Conservation (phyloP, 805 yeast species). For the Lipomyces sp. region DNA sequence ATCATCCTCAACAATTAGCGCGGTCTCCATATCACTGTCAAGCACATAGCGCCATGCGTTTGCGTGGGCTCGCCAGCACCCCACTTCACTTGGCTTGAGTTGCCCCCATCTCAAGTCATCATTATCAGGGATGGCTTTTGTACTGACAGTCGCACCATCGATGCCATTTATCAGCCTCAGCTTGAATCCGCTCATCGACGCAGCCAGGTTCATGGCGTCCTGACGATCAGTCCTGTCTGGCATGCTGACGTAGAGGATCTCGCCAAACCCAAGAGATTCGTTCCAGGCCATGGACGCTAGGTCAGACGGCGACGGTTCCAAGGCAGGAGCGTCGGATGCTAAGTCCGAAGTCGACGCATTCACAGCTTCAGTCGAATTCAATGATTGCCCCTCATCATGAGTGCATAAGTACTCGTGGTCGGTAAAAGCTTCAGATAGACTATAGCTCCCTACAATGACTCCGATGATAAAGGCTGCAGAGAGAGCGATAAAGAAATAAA, state of each 20-base stretch:
- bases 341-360: not conserved
- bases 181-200: slow-evolving; percentile 21
- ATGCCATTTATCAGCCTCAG: slow-evolving; percentile 19
- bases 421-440: not conserved
- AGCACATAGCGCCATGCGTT: slow-evolving; percentile 23
- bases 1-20: slow-evolving; percentile 26
- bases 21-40: slow-evolving; percentile 19
- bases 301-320: not conserved
- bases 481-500: slow-evolving; percentile 5
- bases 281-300: slow-evolving; percentile 14
- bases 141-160: slow-evolving; percentile 16
- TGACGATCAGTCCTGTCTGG: slow-evolving; percentile 27
- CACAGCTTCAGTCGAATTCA: not conserved
- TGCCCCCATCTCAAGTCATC: not conserved
- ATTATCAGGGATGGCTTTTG: slow-evolving; percentile 21
- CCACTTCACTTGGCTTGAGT: slow-evolving; percentile 9
- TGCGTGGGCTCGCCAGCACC: slow-evolving; percentile 28
- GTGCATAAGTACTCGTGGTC: not conserved
- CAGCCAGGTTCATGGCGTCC: slow-evolving; percentile 20
- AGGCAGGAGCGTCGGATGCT: slow-evolving; percentile 4
- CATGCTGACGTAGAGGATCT: slow-evolving; percentile 23
- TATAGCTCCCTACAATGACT: not conserved
- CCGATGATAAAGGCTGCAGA: slow-evolving; percentile 4
- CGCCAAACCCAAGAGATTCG: slow-evolving; percentile 28
- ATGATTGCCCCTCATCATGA: not conserved